Evolutionary conservation across 306 rosid species (phyloP), one percentile per base, ranked within the genome.

Genomic region (Lithocarpus polystachyus): DNA sequence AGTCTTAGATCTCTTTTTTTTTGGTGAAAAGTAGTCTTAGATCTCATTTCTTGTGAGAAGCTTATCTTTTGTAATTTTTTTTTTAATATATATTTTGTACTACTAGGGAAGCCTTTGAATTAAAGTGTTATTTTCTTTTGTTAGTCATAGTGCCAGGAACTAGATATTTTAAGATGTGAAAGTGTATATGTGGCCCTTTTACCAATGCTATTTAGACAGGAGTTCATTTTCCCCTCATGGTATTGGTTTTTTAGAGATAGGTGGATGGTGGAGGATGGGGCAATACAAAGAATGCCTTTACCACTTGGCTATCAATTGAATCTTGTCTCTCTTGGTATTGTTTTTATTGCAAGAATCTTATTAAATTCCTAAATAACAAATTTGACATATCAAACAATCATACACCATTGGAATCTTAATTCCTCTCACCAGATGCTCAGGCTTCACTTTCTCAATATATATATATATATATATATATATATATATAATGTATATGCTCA

Each of bases 41-140:
- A 20, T 86, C 93, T 94, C 93, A 92, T 94, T 70, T 85, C 97
- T 92, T 78, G 87, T 85, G 95, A 89, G 99, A 84, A 87, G 77
- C 75, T 70, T 24, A 1, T 55, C 9, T 53, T 54, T 10, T 28
- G 29, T 35, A 17, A 43, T 1, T 70, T n/a, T 37, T 37, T 19
- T 4, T 4, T 2, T 2, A 40, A 40, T 40, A 40, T 40, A 8
- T 40, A 40, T 40, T 40, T 48, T 12, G 53, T 12, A 48, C 53
- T 48, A 48, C 53, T 48, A 48, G 53, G 53, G 53, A 13, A 48
- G 53, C 65, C 51, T 6, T 31, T 10, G 8, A 20, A 4, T 19
- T 8, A 15, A 43, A 12, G n/a, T 40, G 17, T 26, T 35, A 19
- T 24, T 37, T 20, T 15, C 35, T 75, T 4, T 24, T 9, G 53